These are phyloP conservation scores for Phaffia australis DNA, from an alignment of 768 basidiomycete genomes.

Conservation along the genomic window DNA sequence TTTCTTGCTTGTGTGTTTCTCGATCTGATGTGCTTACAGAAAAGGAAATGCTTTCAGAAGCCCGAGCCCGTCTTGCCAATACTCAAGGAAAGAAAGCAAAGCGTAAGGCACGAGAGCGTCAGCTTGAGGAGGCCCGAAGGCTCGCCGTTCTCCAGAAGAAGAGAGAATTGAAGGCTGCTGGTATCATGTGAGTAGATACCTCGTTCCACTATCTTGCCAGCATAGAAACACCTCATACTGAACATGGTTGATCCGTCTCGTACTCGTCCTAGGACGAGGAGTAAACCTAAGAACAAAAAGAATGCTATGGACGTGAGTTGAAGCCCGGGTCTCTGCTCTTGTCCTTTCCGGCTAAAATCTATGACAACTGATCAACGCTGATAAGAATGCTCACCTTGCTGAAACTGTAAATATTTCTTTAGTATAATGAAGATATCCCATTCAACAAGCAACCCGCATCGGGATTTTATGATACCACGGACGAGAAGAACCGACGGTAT, in stretches of 20 bases:
- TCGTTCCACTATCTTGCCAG: neutral
- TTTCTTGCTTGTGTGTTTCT: neutral
- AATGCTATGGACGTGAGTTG: constrained; percentile 88
- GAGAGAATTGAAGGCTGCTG: constrained; percentile 91
- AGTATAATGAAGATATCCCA: constrained; percentile 98
- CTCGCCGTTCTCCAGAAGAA: constrained; percentile 95
- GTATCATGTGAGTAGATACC: constrained; percentile 68
- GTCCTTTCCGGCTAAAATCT: neutral
- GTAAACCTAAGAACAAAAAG: constrained; percentile 64
- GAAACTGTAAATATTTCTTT: neutral
- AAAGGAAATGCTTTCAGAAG: constrained; percentile 99
- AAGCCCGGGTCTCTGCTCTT: neutral
- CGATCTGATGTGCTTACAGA: constrained; percentile 44
- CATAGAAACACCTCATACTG: too few species aligned
- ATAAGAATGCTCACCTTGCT: neutral
- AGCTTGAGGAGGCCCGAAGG: constrained; percentile 88
- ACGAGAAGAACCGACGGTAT: constrained; percentile 76
- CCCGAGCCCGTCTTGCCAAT: constrained; percentile 91
- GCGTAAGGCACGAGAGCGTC: constrained; percentile 92
- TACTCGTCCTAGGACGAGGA: constrained; percentile 5
- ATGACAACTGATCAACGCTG: neutral
- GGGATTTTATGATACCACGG: constrained; percentile 93
- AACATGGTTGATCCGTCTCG: too few species aligned
- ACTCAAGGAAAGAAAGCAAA: constrained; percentile 99
- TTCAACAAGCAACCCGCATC: constrained; percentile 93